A percentile compares a stretch with the other conserved stretches of the same genome.
These are phyloP conservation scores for Conticribra guillardii DNA, from an alignment of 108 stramenopile genomes.

Conservation along the genomic window DNA sequence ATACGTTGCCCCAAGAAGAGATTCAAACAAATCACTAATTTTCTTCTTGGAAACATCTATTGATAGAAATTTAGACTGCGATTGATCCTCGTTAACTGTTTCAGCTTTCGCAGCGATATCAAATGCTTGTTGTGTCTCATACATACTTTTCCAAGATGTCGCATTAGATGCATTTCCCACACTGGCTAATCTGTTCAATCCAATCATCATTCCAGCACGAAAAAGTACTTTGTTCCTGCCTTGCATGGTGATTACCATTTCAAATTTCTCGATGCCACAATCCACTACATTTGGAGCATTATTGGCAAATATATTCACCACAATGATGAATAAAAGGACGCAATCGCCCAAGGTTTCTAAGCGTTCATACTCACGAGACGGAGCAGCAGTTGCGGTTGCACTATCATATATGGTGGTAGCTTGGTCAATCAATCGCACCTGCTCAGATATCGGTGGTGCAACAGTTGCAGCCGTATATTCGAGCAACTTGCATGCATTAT, in stretches of 20 bases:
- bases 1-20: slow-evolving; percentile 54
- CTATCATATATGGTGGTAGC: slow-evolving; percentile 31
- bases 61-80: background rate
- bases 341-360: slow-evolving; percentile 70
- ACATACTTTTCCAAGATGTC: slow-evolving; percentile 28
- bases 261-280: slow-evolving; percentile 31
- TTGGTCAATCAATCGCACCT: slow-evolving; percentile 19
- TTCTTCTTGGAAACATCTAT: slow-evolving; percentile 13
- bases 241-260: slow-evolving; percentile 6
- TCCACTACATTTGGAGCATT: slow-evolving; percentile 19
- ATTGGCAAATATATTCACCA: slow-evolving; percentile 50
- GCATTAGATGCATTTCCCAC: too few species aligned
- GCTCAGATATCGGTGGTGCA: slow-evolving; percentile 4
- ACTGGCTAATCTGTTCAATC: slow-evolving; percentile 35
- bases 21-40: slow-evolving; percentile 58
- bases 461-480: background rate
- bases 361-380: slow-evolving; percentile 44
- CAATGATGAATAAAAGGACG: slow-evolving; percentile 53
- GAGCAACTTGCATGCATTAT: background rate
- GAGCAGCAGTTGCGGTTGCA: background rate
- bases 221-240: slow-evolving; percentile 44
- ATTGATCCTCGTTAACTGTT: background rate
- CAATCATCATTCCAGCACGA: slow-evolving; percentile 42
- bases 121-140: too few species aligned
- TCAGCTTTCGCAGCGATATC: background rate